Evolutionary conservation across 306 rosid species (phyloP).

Genomic region (Comarum palustre): DNA sequence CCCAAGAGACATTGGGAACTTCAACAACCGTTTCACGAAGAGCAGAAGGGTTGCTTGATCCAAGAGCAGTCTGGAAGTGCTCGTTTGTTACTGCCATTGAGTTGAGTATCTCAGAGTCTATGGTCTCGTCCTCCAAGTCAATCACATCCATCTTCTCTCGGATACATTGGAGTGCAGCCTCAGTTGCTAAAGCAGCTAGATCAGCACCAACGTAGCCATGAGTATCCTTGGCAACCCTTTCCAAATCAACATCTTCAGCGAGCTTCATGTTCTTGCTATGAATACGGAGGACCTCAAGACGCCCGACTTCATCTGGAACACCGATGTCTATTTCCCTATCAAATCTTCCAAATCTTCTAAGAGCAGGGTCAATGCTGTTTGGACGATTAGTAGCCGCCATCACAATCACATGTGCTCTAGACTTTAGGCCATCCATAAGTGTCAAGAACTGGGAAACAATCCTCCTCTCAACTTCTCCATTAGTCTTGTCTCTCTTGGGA

Average conservation of each 20-base stretch:
- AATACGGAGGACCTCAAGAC: too few relatives aligned
- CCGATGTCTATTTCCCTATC: too few relatives aligned
- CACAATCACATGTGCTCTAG: slow-evolving; percentile 24
- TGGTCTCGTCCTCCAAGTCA: slow-evolving; percentile 22
- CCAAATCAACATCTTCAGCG: slow-evolving; percentile 23
- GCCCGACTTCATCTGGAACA: too few relatives aligned
- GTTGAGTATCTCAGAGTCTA: slow-evolving; percentile 23
- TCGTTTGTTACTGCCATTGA: slow-evolving; percentile 25
- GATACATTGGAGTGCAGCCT: slow-evolving; percentile 28
- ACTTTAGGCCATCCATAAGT: slow-evolving; percentile 26
- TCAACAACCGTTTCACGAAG: slow-evolving; percentile 29
- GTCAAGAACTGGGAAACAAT: slow-evolving; percentile 27
- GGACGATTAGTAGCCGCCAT: slow-evolving; percentile 24
- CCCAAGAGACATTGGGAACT: slow-evolving; percentile 36
- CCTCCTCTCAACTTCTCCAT: slow-evolving; percentile 22
- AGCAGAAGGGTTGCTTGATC: slow-evolving; percentile 6
- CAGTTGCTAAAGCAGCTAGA: slow-evolving; percentile 28
- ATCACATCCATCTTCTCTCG: slow-evolving; percentile 17
- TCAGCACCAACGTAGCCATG: slow-evolving; percentile 31
- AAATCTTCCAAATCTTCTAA: slow-evolving; percentile 27
- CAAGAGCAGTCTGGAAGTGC: slow-evolving; percentile 21
- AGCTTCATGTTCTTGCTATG: too few relatives aligned
- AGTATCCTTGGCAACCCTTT: slow-evolving; percentile 22
- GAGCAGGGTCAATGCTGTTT: slow-evolving; percentile 24
- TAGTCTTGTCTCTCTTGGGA: slow-evolving; percentile 24